Percentiles rank a stretch among this genome's conserved stretches.
These are phyloP conservation scores for Vaccinium vitisidaea DNA, from an alignment of 148 eudicot genomes.

Conservation along the genomic window DNA sequence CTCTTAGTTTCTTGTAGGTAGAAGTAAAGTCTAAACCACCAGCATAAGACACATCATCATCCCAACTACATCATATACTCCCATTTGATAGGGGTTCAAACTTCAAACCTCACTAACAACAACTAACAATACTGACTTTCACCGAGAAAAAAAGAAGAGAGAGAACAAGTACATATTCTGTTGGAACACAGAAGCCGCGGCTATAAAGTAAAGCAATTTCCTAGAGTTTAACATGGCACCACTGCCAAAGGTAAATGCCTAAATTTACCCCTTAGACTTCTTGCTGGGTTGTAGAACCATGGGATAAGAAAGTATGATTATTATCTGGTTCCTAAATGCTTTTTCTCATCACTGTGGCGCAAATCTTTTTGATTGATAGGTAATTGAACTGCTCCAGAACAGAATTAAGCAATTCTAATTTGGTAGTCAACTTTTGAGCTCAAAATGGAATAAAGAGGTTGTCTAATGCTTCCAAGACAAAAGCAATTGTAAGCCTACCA, in stretches of 20 bases:
- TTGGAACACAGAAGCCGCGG: not conserved
- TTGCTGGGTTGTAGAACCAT: not conserved
- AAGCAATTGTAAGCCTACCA: not conserved
- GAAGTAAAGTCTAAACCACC: not conserved
- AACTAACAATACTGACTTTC: too few relatives aligned
- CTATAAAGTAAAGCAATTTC: constrained; percentile 1
- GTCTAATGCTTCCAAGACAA: not conserved
- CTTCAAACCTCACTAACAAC: too few relatives aligned
- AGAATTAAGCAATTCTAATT: not conserved
- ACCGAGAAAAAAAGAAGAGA: too few relatives aligned
- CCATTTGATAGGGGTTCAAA: too few relatives aligned
- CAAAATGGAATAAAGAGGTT: not conserved
- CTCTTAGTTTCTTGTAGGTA: not conserved
- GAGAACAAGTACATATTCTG: not conserved
- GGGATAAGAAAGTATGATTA: not conserved
- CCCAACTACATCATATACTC: not conserved
- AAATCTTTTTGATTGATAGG: not conserved
- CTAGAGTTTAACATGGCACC: not conserved
- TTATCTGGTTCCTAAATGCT: not conserved
- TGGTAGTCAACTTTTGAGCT: not conserved
- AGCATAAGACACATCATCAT: not conserved
- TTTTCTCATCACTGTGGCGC: not conserved
- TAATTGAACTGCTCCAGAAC: not conserved
- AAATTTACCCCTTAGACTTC: not conserved
- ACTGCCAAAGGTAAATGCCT: not conserved